Evolutionary conservation across 2,329 filamentous ascomycete species (phyloP).

Genomic region (Colletotrichum filicis): DNA sequence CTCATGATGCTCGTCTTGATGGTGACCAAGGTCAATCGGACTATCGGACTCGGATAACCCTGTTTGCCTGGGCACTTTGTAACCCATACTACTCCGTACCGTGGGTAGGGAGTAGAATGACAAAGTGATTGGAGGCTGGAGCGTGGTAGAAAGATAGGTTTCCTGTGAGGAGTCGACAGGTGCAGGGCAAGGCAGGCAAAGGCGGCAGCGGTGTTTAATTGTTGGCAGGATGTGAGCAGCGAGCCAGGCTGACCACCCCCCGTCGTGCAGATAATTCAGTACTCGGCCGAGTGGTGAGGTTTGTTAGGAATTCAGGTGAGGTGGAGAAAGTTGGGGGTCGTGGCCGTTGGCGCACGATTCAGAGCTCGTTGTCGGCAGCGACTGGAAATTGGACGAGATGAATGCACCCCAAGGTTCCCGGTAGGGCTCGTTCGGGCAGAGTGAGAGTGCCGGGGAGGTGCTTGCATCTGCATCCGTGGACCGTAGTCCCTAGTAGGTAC

Average conservation of each 20-base stretch:
- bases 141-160: neutral
- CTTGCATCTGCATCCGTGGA: neutral
- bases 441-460: slow-evolving; percentile 8
- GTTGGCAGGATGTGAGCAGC: slow-evolving; percentile 26
- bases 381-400: slow-evolving; percentile 19
- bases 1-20: neutral
- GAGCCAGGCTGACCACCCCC: slow-evolving; percentile 20
- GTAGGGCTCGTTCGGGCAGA: neutral
- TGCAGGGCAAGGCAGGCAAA: neutral
- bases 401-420: neutral
- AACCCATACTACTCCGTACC: neutral
- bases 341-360: slow-evolving; percentile 29
- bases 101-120: neutral
- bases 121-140: neutral
- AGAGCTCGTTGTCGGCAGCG: slow-evolving; percentile 4
- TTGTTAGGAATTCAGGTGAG: slow-evolving; percentile 36
- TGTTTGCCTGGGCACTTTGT: neutral
- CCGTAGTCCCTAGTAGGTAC: neutral
- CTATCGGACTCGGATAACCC: neutral
- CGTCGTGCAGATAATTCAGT: slow-evolving; percentile 32
- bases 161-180: neutral
- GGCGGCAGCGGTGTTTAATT: slow-evolving; percentile 15
- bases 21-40: neutral
- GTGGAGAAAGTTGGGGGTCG: slow-evolving; percentile 29
- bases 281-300: slow-evolving; percentile 34